Percentiles rank a stretch among this genome's conserved stretches.
These are phyloP conservation scores for Boletus semigastroideus DNA, from an alignment of 1,284 basidiomycete genomes.

Conservation along the genomic window DNA sequence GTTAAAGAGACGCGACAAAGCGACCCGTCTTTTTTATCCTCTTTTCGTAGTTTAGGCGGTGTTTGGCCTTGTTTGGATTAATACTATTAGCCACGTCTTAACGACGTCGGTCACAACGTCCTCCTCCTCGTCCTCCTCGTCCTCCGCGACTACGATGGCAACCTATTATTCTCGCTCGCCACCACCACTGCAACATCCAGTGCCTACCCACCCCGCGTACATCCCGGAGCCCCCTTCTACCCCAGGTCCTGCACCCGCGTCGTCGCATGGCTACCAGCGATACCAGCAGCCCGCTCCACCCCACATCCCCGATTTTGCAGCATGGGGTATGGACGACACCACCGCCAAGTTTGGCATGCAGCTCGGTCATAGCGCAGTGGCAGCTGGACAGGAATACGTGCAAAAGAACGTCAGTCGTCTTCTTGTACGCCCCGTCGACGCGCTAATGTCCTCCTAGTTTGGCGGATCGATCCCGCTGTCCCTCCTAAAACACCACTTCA, in stretches of 20 bases:
- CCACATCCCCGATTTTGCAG: slow-evolving; percentile 55
- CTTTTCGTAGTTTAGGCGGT: slow-evolving; percentile 4
- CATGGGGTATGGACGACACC: slow-evolving; percentile 88
- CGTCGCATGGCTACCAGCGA: slow-evolving; percentile 74
- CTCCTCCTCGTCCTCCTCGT: background rate
- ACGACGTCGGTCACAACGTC: background rate
- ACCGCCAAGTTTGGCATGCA: slow-evolving; percentile 98
- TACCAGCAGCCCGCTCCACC: slow-evolving; percentile 44
- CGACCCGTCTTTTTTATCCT: slow-evolving; percentile 24
- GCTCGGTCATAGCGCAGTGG: slow-evolving; percentile 88
- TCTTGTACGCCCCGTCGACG: background rate
- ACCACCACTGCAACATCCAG: slow-evolving; percentile 84
- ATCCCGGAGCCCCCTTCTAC: slow-evolving; percentile 88
- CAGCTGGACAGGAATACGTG: slow-evolving; percentile 94
- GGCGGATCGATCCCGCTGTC: slow-evolving; percentile 75
- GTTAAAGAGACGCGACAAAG: slow-evolving; percentile 2
- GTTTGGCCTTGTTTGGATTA: slow-evolving; percentile 26
- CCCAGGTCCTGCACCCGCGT: slow-evolving; percentile 47
- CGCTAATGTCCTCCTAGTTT: slow-evolving; percentile 50
- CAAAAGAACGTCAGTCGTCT: slow-evolving; percentile 79
- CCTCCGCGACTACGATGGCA: slow-evolving; percentile 33
- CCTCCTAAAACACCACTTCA: slow-evolving; percentile 91
- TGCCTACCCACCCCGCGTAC: slow-evolving; percentile 86
- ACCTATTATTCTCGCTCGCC: slow-evolving; percentile 60
- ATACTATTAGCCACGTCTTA: background rate